These are phyloP conservation scores for Macrolepiota albuminosa DNA, from an alignment of 768 basidiomycete species.

Conservation along the genomic window DNA sequence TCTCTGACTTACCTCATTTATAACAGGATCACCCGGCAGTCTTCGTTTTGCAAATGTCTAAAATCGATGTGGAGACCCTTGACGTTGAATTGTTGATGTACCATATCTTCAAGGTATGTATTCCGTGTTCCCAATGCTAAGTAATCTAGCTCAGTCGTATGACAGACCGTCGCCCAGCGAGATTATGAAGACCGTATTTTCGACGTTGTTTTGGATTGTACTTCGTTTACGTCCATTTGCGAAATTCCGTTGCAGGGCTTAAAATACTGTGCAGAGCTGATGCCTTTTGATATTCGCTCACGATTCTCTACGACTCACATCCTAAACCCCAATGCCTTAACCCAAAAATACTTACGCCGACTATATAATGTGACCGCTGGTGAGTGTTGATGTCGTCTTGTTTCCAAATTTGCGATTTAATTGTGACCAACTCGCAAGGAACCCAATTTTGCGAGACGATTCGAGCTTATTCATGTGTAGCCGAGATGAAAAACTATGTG, in stretches of 20 bases:
- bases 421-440: constrained; percentile 30
- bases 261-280: constrained; percentile 70
- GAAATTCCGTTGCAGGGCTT: constrained; percentile 82
- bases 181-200: constrained; percentile 46
- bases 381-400: constrained; percentile 13
- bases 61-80: constrained; percentile 72
- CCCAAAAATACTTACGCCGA: constrained; percentile 70
- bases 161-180: constrained; percentile 47
- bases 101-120: constrained; percentile 66
- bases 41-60: constrained; percentile 63
- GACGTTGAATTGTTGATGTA: constrained; percentile 77
- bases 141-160: neutral
- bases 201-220: constrained; percentile 80
- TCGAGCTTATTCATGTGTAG: constrained; percentile 58
- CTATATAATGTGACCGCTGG: constrained; percentile 68
- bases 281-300: constrained; percentile 62
- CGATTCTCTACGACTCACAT: constrained; percentile 63
- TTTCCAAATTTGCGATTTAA: neutral
- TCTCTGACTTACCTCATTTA: neutral
- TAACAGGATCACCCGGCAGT: constrained; percentile 42
- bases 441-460: constrained; percentile 47
- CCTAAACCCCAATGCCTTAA: constrained; percentile 67
- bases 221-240: constrained; percentile 66
- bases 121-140: neutral
- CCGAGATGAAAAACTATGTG: constrained; percentile 54